Base-by-base conservation (phyloP, 164 flowering plant genomes). In the Nymphaea colorata region DNA sequence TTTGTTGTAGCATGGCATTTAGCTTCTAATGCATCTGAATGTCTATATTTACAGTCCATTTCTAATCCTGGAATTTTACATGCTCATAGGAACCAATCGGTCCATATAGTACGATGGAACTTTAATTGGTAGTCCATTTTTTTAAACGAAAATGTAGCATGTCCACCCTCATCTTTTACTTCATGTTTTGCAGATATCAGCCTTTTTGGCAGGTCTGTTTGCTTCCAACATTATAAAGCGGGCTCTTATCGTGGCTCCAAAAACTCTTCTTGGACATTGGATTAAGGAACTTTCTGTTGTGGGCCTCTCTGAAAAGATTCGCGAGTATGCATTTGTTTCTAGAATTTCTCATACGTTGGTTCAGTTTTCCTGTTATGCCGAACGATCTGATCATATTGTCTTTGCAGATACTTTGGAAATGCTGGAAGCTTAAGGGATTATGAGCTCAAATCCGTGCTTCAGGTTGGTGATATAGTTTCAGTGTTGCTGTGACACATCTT, bases 181-280 rank as follows among this genome's bases (percentile, higher is more conserved):
- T 45, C 2, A 5, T 45, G 5, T 10, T 61, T 61, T 78, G 66
- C 80, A 95, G 98, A 80, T 95, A 41, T 85, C 97, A 80, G 80
- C 97, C 64, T 95, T 81, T 72, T 71, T 95, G 70, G 94, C 96
- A 63, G 99, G 99, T 53, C 68, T 95, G 45, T 95, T 87, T 62
- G 77, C 83, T 71, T 95, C 98, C 5, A 44, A 70, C 69, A 80
- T 95, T 82, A 85, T 92, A 17, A 87, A 80, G 74, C 85, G 99
- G 79, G 99, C 73, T 5, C 55, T 95, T 76, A 71, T 95, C 73
- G 99, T 95, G 69, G 90, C 96, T 68, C 99, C 99, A 4, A 95
- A 90, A 78, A 95, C 99, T 14, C 80, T 95, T 59, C 83, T 95
- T 18, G 68, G 94, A 64, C 99, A 95, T 67, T 95, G 97, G 99